Evolutionary conservation across 2,329 filamentous ascomycete species (phyloP).

Genomic region (Sodiomyces alkalinus): DNA sequence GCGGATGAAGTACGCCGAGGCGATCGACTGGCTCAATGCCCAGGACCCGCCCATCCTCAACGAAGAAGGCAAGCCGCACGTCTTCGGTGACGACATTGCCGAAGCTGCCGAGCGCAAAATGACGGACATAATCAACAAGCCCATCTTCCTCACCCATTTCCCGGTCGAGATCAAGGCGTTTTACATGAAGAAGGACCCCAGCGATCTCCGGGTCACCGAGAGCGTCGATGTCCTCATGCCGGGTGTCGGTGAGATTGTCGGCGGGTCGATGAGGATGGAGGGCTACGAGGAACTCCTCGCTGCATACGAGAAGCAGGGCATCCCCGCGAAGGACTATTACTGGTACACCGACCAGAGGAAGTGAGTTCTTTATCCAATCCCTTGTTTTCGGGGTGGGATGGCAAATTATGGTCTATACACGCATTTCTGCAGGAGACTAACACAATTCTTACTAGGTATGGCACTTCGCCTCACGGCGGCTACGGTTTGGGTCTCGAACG

Average conservation of each 20-base stretch:
- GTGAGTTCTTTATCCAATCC: conserved; percentile 46
- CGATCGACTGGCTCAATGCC: conserved; percentile 84
- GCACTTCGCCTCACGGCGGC: conserved; percentile 79
- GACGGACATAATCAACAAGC: conserved; percentile 91
- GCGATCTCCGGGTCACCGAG: conserved; percentile 76
- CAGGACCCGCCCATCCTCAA: conserved; percentile 70
- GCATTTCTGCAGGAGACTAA: conserved; percentile 8
- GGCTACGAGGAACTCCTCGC: conserved; percentile 78
- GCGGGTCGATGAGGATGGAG: conserved; percentile 92
- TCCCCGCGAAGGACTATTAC: conserved; percentile 77
- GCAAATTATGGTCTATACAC: conserved; percentile 1
- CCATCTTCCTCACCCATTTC: conserved; percentile 96
- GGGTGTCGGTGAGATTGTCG: conserved; percentile 91
- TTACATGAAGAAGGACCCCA: conserved; percentile 86
- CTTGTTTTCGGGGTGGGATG: no score
- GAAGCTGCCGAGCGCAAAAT: conserved; percentile 93
- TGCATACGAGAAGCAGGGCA: conserved; percentile 76
- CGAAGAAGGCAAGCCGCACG: conserved; percentile 80
- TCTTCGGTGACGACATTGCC: conserved; percentile 93
- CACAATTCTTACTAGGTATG: conserved; percentile 52
- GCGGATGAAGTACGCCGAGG: conserved; percentile 89
- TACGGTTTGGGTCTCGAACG: conserved; percentile 89
- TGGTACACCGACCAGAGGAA: conserved; percentile 98
- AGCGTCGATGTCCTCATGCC: conserved; percentile 79
- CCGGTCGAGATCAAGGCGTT: conserved; percentile 96